A percentile compares a stretch with the other conserved stretches of the same genome.
Evolutionary conservation across 495 filamentous ascomycete species (phyloP).

Genomic region (Neurospora sp.): DNA sequence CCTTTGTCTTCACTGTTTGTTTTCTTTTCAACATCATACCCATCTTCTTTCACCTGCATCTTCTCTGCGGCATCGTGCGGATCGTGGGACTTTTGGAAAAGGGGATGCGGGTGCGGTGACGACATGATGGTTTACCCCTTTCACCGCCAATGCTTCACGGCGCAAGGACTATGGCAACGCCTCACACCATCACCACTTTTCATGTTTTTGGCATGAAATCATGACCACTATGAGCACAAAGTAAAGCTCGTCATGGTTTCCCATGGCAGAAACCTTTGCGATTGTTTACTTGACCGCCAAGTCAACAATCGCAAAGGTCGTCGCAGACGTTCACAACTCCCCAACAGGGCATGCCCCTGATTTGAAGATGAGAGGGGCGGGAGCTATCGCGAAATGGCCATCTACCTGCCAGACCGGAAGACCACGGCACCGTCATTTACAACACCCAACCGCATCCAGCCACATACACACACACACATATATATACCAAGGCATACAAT

Average conservation of each 20-base stretch:
- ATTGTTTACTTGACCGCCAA: neutral
- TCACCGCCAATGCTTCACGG: neutral
- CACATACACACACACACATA: neutral
- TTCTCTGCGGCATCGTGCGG: neutral
- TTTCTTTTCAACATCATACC: neutral
- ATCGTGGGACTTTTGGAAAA: neutral
- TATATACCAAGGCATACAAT: neutral
- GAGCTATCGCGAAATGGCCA: neutral
- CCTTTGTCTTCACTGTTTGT: constrained; percentile 4
- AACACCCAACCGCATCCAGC: neutral
- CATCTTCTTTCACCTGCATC: neutral
- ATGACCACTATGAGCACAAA: neutral
- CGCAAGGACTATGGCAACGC: neutral
- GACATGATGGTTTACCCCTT: neutral
- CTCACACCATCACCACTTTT: neutral
- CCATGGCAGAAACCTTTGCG: neutral
- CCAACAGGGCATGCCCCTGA: neutral
- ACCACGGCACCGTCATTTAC: neutral
- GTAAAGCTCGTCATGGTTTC: neutral
- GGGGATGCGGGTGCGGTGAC: neutral
- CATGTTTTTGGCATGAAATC: neutral
- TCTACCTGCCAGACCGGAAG: neutral
- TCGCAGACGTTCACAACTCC: neutral
- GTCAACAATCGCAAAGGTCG: neutral
- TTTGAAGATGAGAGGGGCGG: neutral